Percentiles rank a stretch among this genome's conserved stretches.
Evolutionary conservation across 129 eudicot species (phyloP).

Genomic region (Flaveria trinervia): DNA sequence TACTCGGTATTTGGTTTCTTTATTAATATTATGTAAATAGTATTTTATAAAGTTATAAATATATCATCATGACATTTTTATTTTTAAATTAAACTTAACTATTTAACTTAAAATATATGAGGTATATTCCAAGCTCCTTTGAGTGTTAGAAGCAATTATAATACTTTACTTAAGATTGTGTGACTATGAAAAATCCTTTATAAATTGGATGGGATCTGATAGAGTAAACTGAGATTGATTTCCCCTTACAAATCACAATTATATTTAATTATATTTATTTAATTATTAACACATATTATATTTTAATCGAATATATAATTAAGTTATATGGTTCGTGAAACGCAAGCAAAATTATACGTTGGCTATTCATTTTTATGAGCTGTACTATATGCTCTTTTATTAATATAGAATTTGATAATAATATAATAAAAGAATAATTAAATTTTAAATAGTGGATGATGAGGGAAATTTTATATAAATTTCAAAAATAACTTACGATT

Average conservation of each 20-base stretch:
- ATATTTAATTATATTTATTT: neutral
- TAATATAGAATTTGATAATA: neutral
- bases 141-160: conserved; percentile 17
- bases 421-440: neutral
- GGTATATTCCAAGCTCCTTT: conserved; percentile 14
- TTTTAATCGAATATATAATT: neutral
- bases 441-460: neutral
- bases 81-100: neutral
- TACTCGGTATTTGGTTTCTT: too few relatives aligned
- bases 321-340: conserved; percentile 25
- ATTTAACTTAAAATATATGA: neutral
- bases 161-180: conserved; percentile 22
- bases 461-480: neutral
- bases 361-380: conserved; percentile 33
- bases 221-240: conserved; percentile 24
- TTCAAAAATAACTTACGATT: neutral
- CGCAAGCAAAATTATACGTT: conserved; percentile 27
- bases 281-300: neutral
- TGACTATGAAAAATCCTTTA: conserved; percentile 13
- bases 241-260: conserved; percentile 17
- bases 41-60: neutral
- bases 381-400: conserved; percentile 25
- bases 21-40: too few relatives aligned
- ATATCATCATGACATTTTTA: neutral
- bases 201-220: conserved; percentile 9